A percentile compares a stretch with the other conserved stretches of the same genome.
phyloP scores from a whole-genome alignment of 2,329 filamentous ascomycete genomes.

The Ophiocordyceps camponoti-rufipedis region DNA sequence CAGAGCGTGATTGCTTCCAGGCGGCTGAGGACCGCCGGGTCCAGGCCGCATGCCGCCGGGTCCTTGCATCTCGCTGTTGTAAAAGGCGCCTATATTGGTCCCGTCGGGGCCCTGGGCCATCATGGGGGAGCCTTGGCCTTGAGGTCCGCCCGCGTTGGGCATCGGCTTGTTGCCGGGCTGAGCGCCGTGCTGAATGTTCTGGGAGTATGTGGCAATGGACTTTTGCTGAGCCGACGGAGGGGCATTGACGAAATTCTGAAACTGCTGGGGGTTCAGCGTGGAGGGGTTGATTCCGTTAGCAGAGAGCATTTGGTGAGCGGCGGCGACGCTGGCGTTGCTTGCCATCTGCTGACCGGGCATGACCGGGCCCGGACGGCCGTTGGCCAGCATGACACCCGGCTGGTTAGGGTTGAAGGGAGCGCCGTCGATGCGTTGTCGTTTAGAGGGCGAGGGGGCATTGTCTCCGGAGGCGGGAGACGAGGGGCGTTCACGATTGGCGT shows the following conservation, averaged over 20 bases:
- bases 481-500: slow-evolving; percentile 63
- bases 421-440: slow-evolving; percentile 64
- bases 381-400: slow-evolving; percentile 46
- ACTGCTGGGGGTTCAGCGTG: slow-evolving; percentile 57
- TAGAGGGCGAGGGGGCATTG: slow-evolving; percentile 81
- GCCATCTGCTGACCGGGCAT: slow-evolving; percentile 56
- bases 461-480: slow-evolving; percentile 70
- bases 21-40: slow-evolving; percentile 26
- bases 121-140: slow-evolving; percentile 67
- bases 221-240: slow-evolving; percentile 53
- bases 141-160: slow-evolving; percentile 52
- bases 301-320: slow-evolving; percentile 42
- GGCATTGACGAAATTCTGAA: slow-evolving; percentile 42
- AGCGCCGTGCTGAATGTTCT: slow-evolving; percentile 62
- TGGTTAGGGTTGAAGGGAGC: slow-evolving; percentile 56
- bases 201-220: slow-evolving; percentile 73
- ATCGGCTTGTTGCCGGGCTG: slow-evolving; percentile 71
- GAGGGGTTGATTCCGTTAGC: slow-evolving; percentile 59
- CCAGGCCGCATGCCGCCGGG: slow-evolving; percentile 40
- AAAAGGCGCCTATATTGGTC: slow-evolving; percentile 33
- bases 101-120: slow-evolving; percentile 55
- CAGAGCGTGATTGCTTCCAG: slow-evolving; percentile 55
- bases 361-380: slow-evolving; percentile 50
- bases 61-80: slow-evolving; percentile 43
- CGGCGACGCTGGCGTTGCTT: slow-evolving; percentile 26